Evolutionary conservation across 2,329 filamentous ascomycete genomes (phyloP), one percentile per base, ranked within the genome.

Genomic region (Arthrobotrys sinensis): DNA sequence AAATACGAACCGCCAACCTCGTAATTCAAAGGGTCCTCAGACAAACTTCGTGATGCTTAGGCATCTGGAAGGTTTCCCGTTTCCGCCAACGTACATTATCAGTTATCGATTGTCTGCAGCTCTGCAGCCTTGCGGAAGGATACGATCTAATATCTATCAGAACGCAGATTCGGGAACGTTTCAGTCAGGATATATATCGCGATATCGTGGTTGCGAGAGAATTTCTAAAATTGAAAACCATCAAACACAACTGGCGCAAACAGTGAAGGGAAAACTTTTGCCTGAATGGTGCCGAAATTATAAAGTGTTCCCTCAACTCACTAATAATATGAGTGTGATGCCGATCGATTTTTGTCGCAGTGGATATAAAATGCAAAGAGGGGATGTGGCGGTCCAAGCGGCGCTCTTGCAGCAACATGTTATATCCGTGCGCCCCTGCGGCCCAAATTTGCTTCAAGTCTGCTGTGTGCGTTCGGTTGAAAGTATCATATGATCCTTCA

Each of bases 281-380:
- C 45, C 71, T 69, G 64, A 76, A 69, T 43, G n/a, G 24, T 32
- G 19, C 52, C 62, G 50, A 62, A 45, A 57, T 48, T 48, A 19
- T 36, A 34, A 34, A 50, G 5, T 12, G 28, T 46, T 16, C 24
- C 55, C 40, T 4, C 8, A 19, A 8, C 32, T 45, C 57, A 50
- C 43, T 28, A 16, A 40, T 52, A 16, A 36, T 67, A 53, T 67
- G 43, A 36, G 12, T n/a, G n/a, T 12, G 24, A 43, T 50, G 34
- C 38, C 14, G 63, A 62, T 68, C 50, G n/a, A 65, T 66, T 48
- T 60, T 12, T 24, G 43, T 32, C 21, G 24, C 16, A 24, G 14
- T 19, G n/a, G 52, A 24, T 70, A 76, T 77, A 77, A 66, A 76
- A 77, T 77, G 40, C 72, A 70, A 52, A 73, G 60, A 66, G 62